Conservation (phyloP, 139 green algal genomes). For the Volvox reticuliferus region DNA sequence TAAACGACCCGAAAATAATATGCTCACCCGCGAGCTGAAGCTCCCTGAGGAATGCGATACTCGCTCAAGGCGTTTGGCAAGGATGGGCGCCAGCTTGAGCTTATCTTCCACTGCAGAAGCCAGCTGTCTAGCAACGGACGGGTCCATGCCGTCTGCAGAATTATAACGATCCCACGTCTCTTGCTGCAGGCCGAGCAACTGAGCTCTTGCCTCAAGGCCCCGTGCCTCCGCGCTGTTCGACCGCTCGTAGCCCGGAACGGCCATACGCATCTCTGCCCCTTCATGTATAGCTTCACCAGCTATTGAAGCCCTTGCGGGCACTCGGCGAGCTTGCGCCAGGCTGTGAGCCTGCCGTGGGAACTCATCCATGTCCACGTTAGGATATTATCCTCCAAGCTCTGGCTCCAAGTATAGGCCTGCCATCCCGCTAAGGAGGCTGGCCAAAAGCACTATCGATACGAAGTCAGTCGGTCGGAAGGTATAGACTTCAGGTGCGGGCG, state of each 20-base stretch:
- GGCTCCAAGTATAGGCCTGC: not conserved
- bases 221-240: constrained; percentile 14
- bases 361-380: constrained; percentile 1
- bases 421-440: constrained; percentile 24
- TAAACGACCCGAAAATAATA: not conserved
- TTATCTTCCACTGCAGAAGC: constrained; percentile 40
- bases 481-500: too few relatives aligned
- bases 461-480: too few relatives aligned
- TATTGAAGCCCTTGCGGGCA: not conserved
- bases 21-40: constrained; percentile 46
- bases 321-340: not conserved
- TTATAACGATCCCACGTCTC: constrained; percentile 32
- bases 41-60: constrained; percentile 45
- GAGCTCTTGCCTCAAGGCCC: constrained; percentile 3
- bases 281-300: constrained; percentile 20
- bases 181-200: constrained; percentile 7
- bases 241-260: constrained; percentile 1
- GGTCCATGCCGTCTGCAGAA: constrained; percentile 15
- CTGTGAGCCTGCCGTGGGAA: not conserved
- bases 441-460: not conserved
- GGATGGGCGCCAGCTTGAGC: constrained; percentile 48
- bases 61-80: constrained; percentile 36
- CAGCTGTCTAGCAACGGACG: not conserved
- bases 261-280: not conserved
- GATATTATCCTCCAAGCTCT: not conserved